phyloP scores from a whole-genome alignment of 1,284 basidiomycete species.

The Agroathelia rolfsii region DNA sequence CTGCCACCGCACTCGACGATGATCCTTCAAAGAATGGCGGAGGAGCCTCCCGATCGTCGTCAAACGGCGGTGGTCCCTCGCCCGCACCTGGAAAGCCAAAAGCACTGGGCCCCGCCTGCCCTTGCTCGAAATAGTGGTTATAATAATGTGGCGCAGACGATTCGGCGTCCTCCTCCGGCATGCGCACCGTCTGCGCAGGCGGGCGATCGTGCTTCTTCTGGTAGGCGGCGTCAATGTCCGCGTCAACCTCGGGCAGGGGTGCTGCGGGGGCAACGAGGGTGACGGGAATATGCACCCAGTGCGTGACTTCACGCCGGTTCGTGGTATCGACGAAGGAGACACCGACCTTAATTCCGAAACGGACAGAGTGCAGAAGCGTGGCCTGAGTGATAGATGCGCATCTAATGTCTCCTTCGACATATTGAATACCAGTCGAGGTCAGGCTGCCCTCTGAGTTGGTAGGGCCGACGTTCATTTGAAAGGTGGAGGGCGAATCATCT shows the following conservation, averaged over 20 bases:
- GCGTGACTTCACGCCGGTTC: slow-evolving; percentile 52
- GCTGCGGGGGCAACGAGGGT: slow-evolving; percentile 62
- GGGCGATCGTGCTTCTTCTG: slow-evolving; percentile 78
- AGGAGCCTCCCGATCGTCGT: slow-evolving; percentile 64
- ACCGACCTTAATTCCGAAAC: slow-evolving; percentile 55
- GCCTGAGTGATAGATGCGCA: slow-evolving; percentile 67
- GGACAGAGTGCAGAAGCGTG: slow-evolving; percentile 61
- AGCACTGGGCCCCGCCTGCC: slow-evolving; percentile 65
- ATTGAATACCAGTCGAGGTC: slow-evolving; percentile 32
- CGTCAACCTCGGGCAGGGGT: slow-evolving; percentile 63
- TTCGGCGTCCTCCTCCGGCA: slow-evolving; percentile 60
- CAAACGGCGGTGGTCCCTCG: slow-evolving; percentile 78
- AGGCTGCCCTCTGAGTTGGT: too few species aligned
- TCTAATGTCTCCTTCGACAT: slow-evolving; percentile 45
- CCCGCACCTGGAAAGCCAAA: slow-evolving; percentile 41
- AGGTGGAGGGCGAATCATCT: slow-evolving; percentile 41
- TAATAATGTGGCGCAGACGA: slow-evolving; percentile 48
- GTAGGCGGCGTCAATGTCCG: slow-evolving; percentile 60
- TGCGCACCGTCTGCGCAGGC: slow-evolving; percentile 55
- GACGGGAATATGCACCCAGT: slow-evolving; percentile 54
- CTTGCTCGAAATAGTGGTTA: too few species aligned
- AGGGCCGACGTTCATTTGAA: slow-evolving; percentile 24
- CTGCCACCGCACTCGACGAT: too few species aligned
- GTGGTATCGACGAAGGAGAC: slow-evolving; percentile 63
- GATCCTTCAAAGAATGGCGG: slow-evolving; percentile 67